Base-by-base conservation (phyloP, 2,329 filamentous ascomycete genomes). In the Thermochaetoides dissita region DNA sequence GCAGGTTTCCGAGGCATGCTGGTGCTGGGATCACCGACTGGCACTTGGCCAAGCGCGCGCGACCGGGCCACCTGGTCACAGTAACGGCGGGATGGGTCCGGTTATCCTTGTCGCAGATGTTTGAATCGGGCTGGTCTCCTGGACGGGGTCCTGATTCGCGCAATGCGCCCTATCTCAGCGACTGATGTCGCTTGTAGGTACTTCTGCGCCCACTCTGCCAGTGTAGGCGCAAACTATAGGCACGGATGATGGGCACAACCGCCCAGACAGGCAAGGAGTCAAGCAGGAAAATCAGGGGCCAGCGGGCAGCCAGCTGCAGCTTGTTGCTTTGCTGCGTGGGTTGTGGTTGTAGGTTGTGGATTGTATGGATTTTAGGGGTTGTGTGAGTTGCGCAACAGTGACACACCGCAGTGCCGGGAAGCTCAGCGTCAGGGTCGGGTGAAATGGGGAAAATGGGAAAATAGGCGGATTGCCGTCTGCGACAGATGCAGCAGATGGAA, bases 1-100 rank as follows among this genome's bases (percentile, higher is more conserved):
- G 66, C 69, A 55, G 68, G 62, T 61, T 74, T 76, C 59, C 72
- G 72, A 62, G 66, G 71, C 72, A 76, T 76, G 50, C 17, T 24
- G 17, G 17, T 5, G 17, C 17, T 24, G 17, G 17, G 17, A 24
- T 24, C 17, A 24, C 17, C 17, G 17, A 24, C 17, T 24, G 17
- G 17, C 17, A 3, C 17, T 33, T 32, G 42, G 40, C 48, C 38
- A 49, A 45, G 43, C 46, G 43, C 39, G 17, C 17, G 36, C 46
- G 41, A 42, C 42, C 44, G 44, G 40, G 45, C 48, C 44, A 49
- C 42, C 45, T 45, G 40, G 48, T 39, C 17, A 24, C 17, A 24
- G 17, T 45, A 40, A 40, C 41, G 42, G 46, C 43, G 40, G 50
- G 49, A 47, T 24, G 17, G 17, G 17, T 24, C 17, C 17, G 17